Evolutionary conservation across 257 asterid genomes (phyloP).

Genomic region (Nicotiana attenuata): DNA sequence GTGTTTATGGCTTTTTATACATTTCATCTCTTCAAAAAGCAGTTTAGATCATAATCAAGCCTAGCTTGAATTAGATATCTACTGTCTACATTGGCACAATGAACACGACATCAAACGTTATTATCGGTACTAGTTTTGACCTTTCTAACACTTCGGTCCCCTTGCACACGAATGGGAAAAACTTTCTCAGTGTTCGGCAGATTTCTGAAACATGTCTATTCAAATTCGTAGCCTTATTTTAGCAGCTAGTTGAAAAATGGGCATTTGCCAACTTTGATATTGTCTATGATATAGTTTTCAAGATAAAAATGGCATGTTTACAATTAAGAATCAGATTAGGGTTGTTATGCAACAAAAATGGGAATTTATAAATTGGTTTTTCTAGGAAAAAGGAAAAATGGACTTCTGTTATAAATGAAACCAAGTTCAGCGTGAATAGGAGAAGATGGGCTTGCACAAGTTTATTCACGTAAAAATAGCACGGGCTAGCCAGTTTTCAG

Average conservation of each 20-base stretch:
- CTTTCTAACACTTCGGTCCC: not conserved
- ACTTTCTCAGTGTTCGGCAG: not conserved
- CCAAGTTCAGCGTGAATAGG: too few species aligned
- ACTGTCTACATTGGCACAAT: not conserved
- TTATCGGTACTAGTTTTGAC: not conserved
- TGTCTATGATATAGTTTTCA: not conserved
- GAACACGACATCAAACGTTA: not conserved
- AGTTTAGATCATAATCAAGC: constrained; percentile 6
- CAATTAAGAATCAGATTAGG: not conserved
- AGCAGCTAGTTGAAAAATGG: not conserved
- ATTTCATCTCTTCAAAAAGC: not conserved
- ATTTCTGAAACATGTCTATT: not conserved
- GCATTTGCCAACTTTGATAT: not conserved
- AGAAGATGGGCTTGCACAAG: too few species aligned
- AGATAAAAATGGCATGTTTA: not conserved
- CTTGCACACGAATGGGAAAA: not conserved
- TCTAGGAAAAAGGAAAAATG: too few species aligned
- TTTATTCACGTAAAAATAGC: too few species aligned
- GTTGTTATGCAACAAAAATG: not conserved
- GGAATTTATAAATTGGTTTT: not conserved
- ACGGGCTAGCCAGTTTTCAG: too few species aligned
- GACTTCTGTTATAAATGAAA: too few species aligned
- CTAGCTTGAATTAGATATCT: constrained; percentile 8
- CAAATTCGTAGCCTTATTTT: not conserved
- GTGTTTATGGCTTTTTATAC: constrained; percentile 6